Evolutionary conservation across 2,329 filamentous ascomycete genomes (phyloP), one percentile per base, ranked within the genome.

Genomic region (Xylariaceae sp.): DNA sequence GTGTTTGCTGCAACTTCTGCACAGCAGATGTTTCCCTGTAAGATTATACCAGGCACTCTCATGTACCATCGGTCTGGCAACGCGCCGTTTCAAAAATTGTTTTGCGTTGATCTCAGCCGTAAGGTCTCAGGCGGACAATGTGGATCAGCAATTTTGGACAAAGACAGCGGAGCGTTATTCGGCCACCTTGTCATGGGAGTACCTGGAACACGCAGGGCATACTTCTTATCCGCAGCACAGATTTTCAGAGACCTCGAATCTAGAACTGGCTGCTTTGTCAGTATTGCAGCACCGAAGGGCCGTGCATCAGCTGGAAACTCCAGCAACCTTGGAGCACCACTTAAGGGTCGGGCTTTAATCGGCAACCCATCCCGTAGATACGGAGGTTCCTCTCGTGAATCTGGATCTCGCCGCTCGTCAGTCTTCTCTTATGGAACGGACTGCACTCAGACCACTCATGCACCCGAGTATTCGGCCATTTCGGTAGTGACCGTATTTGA

Each of bases 161-260:
- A 6, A 4, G 33, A 6, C 25, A 47, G 16, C 4, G 47, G 40
- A 1, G 25, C 4, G 14, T n/a, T 47, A 14, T 47, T 40, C 14
- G 47, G 47, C 2, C 47, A 49, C 22, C 22, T 49, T 12, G 4
- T 38, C 7, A 47, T 47, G 47, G 43, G 47, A 22, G 36, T 47
- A 8, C 5, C 39, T 2, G 47, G 43, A 8, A 40, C 36, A 11
- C 36, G 27, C 3, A 5, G 42, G 7, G 47, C 39, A 5, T 49
- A 49, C 11, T 40, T 49, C 14, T 17, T 35, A 5, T 21, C 21
- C 17, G 47, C 40, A 0, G 2, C 32, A 14, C 32, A 45, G 12
- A 23, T 48, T 32, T 45, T 45, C n/a, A 27, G n/a, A 20, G 46
- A 42, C 16, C 40, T 45, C 21, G 22, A 27, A 4, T 6, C n/a